Percentiles rank a stretch among this genome's conserved stretches.
Conservation (phyloP, 2,329 filamentous ascomycete genomes). For the Metarhizium humberi region DNA sequence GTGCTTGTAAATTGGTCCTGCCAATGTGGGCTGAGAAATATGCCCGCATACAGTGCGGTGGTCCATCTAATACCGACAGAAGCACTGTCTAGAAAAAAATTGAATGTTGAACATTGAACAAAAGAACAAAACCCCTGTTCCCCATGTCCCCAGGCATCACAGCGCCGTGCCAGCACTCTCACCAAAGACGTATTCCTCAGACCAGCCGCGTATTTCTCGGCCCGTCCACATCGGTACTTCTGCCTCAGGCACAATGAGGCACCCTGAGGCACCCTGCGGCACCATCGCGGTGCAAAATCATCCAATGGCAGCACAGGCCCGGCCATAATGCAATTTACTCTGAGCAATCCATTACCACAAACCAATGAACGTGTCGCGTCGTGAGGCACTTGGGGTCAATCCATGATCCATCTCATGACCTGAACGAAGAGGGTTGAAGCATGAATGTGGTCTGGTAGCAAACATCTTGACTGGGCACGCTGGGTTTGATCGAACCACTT, state of each 20-base stretch:
- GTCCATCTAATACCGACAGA: background rate
- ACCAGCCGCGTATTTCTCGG: constrained; percentile 17
- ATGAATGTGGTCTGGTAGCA: background rate
- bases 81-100: background rate
- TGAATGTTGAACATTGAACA: background rate
- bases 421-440: background rate
- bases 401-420: constrained; percentile 3
- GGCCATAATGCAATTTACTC: background rate
- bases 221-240: constrained; percentile 6
- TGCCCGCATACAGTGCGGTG: background rate
- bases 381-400: constrained; percentile 1
- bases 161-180: background rate
- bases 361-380: background rate
- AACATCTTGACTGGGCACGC: background rate
- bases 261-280: background rate
- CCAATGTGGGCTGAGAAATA: background rate
- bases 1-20: background rate
- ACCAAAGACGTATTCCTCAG: constrained; percentile 15
- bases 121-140: background rate
- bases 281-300: constrained; percentile 5
- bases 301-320: constrained; percentile 5
- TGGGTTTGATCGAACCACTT: background rate
- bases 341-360: constrained; percentile 1
- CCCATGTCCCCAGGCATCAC: background rate
- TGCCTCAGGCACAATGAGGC: constrained; percentile 25